Conservation (phyloP, 768 basidiomycete genomes). For the Phylloporus arenicola region DNA sequence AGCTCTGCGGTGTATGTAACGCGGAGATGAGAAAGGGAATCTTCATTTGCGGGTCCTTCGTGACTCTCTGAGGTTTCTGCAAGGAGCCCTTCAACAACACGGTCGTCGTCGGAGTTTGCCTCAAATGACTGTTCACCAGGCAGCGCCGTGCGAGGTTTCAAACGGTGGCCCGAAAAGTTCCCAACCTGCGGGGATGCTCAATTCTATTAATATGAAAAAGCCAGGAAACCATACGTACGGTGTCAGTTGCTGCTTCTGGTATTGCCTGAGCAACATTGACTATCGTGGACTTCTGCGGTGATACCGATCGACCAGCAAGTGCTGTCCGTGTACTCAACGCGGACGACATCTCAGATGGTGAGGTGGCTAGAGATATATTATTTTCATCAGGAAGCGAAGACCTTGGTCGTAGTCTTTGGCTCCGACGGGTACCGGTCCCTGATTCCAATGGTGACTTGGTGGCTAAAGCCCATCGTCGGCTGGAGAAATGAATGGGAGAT, state of each 20-base stretch:
- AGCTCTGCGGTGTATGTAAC: slow-evolving; percentile 33
- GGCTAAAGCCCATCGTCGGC: slow-evolving; percentile 52
- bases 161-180: slow-evolving; percentile 20
- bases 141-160: slow-evolving; percentile 25
- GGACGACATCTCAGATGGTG: slow-evolving; percentile 27
- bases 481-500: slow-evolving; percentile 59
- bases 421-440: slow-evolving; percentile 31
- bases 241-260: slow-evolving; percentile 24
- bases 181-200: slow-evolving; percentile 28
- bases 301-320: slow-evolving; percentile 31
- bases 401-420: slow-evolving; percentile 32
- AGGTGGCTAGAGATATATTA: slow-evolving; percentile 25
- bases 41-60: slow-evolving; percentile 27
- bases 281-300: slow-evolving; percentile 27
- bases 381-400: slow-evolving; percentile 25
- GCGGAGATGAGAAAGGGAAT: slow-evolving; percentile 33
- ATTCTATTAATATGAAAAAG: slow-evolving; percentile 27
- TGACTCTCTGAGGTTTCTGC: slow-evolving; percentile 30
- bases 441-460: slow-evolving; percentile 33
- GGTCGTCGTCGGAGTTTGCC: slow-evolving; percentile 34
- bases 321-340: slow-evolving; percentile 26
- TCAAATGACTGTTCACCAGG: slow-evolving; percentile 30
- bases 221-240: slow-evolving; percentile 27
- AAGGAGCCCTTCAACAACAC: slow-evolving; percentile 29
- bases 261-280: slow-evolving; percentile 17